Base-by-base conservation (phyloP, 495 filamentous ascomycete genomes). In the Neurospora cerealis region DNA sequence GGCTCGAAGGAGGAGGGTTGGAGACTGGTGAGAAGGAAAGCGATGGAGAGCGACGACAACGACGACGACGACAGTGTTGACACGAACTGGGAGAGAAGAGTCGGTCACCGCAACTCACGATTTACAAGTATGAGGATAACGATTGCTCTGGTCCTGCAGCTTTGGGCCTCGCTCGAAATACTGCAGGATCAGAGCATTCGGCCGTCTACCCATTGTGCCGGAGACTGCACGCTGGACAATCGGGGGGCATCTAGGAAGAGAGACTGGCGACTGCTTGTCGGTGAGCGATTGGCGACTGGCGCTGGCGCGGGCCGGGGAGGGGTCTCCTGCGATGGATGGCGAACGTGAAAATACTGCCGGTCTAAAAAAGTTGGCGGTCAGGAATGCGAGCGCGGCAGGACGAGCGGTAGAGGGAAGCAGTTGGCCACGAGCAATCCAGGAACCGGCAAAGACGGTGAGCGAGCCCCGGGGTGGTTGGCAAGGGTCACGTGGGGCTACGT, bases 51-150 rank as follows among this genome's bases (percentile, higher is more conserved):
- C 62, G 69, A 71, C 70, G 71, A 34, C 54, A 32, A 60, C 48
- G 11, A 62, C 24, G 54, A 62, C 54, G 54, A 62, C 24, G 54
- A 66, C 54, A 66, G 54, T 66, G 54, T 34, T 36, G 54, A 66
- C 54, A 66, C 34, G 34, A 66, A 66, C 54, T 34, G 54, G 54
- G 54, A 66, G 15, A 66, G 11, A 66, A 17, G 54, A 66, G 54
- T 66, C 54, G 54, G 54, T 66, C 54, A 66, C 54, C 54, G 72
- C 69, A 42, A 66, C 77, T 79, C 72, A 80, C 48, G 89, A 85
- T 83, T 93, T 93, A 87, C 93, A 97, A 4, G 91, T 93, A 80
- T 95, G 92, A 76, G 92, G 89, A 77, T 97, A 97, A 62, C 93
- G 89, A 80, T 97, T 97, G 84, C 91, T 93, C 73, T 91, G 89